Evolutionary conservation across 2,329 filamentous ascomycete species (phyloP).

Genomic region (Xylaria sp.): DNA sequence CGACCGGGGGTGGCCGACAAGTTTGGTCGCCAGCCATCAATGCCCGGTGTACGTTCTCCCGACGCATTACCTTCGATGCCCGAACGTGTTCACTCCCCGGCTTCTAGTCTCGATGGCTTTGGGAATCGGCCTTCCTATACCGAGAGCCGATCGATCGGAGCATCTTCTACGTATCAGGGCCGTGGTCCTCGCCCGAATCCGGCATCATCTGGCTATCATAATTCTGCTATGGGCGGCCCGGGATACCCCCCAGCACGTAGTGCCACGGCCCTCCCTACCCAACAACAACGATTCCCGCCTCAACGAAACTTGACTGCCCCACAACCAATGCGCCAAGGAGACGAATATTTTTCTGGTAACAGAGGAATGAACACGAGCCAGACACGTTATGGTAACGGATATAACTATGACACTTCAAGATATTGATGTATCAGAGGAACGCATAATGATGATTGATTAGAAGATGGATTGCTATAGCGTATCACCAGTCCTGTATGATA

Average conservation of each 20-base stretch:
- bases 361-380: slow-evolving; percentile 38
- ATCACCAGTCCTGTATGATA: slow-evolving; percentile 15
- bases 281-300: slow-evolving; percentile 45
- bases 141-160: slow-evolving; percentile 42
- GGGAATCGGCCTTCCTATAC: slow-evolving; percentile 27
- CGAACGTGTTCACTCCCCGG: slow-evolving; percentile 42
- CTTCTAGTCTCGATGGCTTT: slow-evolving; percentile 26
- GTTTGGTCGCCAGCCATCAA: slow-evolving; percentile 36
- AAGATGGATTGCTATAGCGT: background rate
- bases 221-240: slow-evolving; percentile 34
- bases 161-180: slow-evolving; percentile 40
- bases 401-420: slow-evolving; percentile 37
- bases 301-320: slow-evolving; percentile 55
- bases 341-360: slow-evolving; percentile 39
- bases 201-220: slow-evolving; percentile 26
- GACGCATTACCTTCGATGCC: slow-evolving; percentile 42
- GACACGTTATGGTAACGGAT: slow-evolving; percentile 37
- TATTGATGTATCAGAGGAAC: slow-evolving; percentile 31
- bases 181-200: slow-evolving; percentile 39
- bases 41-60: slow-evolving; percentile 35
- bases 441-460: background rate
- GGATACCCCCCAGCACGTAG: slow-evolving; percentile 45
- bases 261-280: slow-evolving; percentile 46
- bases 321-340: slow-evolving; percentile 40
- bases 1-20: slow-evolving; percentile 46